These are phyloP conservation scores for Gossypium davidsonii DNA, from an alignment of 441 rosid species.

Conservation along the genomic window DNA sequence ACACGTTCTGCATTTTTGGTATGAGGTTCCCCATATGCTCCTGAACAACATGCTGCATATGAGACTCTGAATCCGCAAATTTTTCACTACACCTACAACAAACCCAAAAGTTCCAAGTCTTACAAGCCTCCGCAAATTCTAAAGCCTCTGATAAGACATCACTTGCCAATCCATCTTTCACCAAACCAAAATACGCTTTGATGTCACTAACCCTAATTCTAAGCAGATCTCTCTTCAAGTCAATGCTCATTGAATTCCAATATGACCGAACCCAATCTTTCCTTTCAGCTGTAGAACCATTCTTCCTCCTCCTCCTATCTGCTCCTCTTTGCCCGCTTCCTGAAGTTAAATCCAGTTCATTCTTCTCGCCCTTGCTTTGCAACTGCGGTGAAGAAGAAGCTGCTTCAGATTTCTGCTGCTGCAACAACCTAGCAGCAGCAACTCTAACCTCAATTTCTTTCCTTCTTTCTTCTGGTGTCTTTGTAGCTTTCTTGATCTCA, in stretches of 20 bases:
- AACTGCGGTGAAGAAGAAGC: constrained; percentile 19
- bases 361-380: constrained; percentile 34
- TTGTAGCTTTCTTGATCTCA: constrained; percentile 84
- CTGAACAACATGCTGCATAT: constrained; percentile 71
- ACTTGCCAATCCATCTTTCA: constrained; percentile 51
- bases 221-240: constrained; percentile 55
- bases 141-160: constrained; percentile 58
- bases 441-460: constrained; percentile 94
- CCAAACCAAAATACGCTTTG: constrained; percentile 48
- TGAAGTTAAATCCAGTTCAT: constrained; percentile 33
- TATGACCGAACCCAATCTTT: constrained; percentile 54
- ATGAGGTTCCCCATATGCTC: constrained; percentile 69
- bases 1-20: constrained; percentile 61
- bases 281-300: constrained; percentile 50
- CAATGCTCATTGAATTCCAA: constrained; percentile 65
- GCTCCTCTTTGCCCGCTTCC: constrained; percentile 45
- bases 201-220: constrained; percentile 52
- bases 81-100: constrained; percentile 63
- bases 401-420: constrained; percentile 73
- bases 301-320: constrained; percentile 63
- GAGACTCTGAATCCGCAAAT: constrained; percentile 54
- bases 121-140: constrained; percentile 46
- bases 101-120: constrained; percentile 75
- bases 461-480: constrained; percentile 84
- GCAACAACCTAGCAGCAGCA: constrained; percentile 82